A percentile compares a stretch with the other conserved stretches of the same genome.
Evolutionary conservation across 208 protist genomes (phyloP).

Genomic region (Trypanosoma congolense): DNA sequence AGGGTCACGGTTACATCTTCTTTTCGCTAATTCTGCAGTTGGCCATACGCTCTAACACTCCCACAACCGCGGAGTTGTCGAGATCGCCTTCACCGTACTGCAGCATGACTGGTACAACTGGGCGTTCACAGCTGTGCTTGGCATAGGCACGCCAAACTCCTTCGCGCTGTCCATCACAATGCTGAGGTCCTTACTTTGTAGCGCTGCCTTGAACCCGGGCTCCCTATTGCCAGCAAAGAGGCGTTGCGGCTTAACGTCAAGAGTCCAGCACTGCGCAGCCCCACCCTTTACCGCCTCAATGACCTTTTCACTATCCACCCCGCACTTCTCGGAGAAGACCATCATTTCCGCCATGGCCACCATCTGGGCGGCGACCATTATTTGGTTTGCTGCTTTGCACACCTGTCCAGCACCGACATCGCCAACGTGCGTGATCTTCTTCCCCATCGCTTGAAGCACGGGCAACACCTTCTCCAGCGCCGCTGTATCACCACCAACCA

Average conservation of each 20-base stretch:
- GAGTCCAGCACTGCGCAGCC: slow-evolving; percentile 90
- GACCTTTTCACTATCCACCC: slow-evolving; percentile 75
- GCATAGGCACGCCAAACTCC: slow-evolving; percentile 84
- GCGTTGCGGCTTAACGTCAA: slow-evolving; percentile 89
- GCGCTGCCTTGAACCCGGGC: slow-evolving; percentile 93
- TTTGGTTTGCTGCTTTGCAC: slow-evolving; percentile 96
- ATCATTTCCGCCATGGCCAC: slow-evolving; percentile 93
- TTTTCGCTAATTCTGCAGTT: slow-evolving; percentile 79
- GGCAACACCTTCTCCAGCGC: slow-evolving; percentile 65
- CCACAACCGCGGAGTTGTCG: slow-evolving; percentile 92
- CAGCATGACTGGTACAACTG: slow-evolving; percentile 91
- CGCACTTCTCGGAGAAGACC: slow-evolving; percentile 89
- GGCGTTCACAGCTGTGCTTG: slow-evolving; percentile 84
- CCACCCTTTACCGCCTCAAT: slow-evolving; percentile 87
- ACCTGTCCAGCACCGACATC: slow-evolving; percentile 90
- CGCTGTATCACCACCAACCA: slow-evolving; percentile 90
- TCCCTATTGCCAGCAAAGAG: slow-evolving; percentile 91
- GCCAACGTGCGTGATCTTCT: slow-evolving; percentile 84
- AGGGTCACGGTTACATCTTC: slow-evolving; percentile 9
- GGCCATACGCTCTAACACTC: slow-evolving; percentile 88
- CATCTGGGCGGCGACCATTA: slow-evolving; percentile 93
- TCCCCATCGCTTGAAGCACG: slow-evolving; percentile 80
- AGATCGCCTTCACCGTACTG: slow-evolving; percentile 85
- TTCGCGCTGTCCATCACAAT: slow-evolving; percentile 91
- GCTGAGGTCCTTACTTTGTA: slow-evolving; percentile 93